Percentiles rank a stretch among this genome's conserved stretches.
Evolutionary conservation across 2,329 filamentous ascomycete species (phyloP).

Genomic region (Trichoderma guizhouense): DNA sequence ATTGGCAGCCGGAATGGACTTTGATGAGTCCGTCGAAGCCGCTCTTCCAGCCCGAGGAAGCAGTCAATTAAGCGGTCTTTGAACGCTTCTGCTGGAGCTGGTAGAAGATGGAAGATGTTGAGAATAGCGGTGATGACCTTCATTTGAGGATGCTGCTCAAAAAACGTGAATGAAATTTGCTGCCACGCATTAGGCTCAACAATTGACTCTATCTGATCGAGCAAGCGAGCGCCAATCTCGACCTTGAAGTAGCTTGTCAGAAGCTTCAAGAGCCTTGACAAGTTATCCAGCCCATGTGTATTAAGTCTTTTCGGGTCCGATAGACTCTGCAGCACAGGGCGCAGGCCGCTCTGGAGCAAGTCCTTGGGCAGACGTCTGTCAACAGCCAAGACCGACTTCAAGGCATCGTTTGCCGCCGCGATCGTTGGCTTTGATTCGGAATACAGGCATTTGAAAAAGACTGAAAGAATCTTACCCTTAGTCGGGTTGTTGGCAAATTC

Average conservation of each 20-base stretch:
- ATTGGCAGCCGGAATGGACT: constrained; percentile 90
- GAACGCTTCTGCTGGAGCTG: constrained; percentile 83
- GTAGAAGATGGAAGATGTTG: constrained; percentile 95
- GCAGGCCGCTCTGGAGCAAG: constrained; percentile 85
- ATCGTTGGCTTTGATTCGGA: constrained; percentile 90
- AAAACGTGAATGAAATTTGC: constrained; percentile 88
- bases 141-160: constrained; percentile 90
- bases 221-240: constrained; percentile 87
- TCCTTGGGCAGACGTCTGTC: constrained; percentile 94
- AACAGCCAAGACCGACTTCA: constrained; percentile 82
- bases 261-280: constrained; percentile 83
- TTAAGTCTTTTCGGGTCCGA: constrained; percentile 90
- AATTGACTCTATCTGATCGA: constrained; percentile 90
- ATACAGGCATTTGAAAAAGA: constrained; percentile 98
- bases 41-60: constrained; percentile 83
- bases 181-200: constrained; percentile 78
- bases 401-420: constrained; percentile 84
- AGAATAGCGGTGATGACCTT: constrained; percentile 93
- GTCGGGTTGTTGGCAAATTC: constrained; percentile 75
- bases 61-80: constrained; percentile 86
- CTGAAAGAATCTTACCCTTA: constrained; percentile 73
- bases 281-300: constrained; percentile 83
- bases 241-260: constrained; percentile 99
- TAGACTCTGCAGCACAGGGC: constrained; percentile 93
- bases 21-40: constrained; percentile 78